Evolutionary conservation across 2,329 filamentous ascomycete genomes (phyloP).

Genomic region (Rhynchosporium agropyri): DNA sequence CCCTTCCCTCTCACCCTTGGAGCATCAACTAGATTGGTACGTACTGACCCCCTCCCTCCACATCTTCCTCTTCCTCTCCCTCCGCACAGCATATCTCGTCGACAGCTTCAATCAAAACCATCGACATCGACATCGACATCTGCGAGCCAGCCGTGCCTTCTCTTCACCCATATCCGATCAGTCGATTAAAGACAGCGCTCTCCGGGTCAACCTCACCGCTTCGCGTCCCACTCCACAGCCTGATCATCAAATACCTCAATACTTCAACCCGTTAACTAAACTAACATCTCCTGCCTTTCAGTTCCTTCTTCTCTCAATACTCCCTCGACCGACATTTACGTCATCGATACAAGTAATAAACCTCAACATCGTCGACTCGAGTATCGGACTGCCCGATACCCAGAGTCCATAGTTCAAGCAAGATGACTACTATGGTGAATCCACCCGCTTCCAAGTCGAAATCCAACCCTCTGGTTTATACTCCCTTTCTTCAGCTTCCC

Average conservation of each 20-base stretch:
- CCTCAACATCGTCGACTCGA: constrained; percentile 34
- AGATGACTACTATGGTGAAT: constrained; percentile 66
- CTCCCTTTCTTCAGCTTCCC: constrained; percentile 45
- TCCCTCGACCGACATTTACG: constrained; percentile 23
- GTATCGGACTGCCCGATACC: constrained; percentile 40
- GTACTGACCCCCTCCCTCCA: constrained; percentile 24
- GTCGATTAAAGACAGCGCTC: constrained; percentile 26
- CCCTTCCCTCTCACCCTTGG: constrained; percentile 21
- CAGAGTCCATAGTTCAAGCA: constrained; percentile 45
- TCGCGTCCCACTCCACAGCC: constrained; percentile 28
- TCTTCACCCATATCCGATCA: constrained; percentile 2
- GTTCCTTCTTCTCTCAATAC: constrained; percentile 20
- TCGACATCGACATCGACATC: constrained; percentile 2
- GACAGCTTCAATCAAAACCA: constrained; percentile 11
- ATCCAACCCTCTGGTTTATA: constrained; percentile 44
- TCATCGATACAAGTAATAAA: constrained; percentile 24
- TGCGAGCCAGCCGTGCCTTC: constrained; percentile 7
- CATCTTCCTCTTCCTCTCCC: not conserved
- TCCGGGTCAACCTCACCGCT: constrained; percentile 31
- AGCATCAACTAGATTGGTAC: constrained; percentile 31
- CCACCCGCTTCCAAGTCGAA: constrained; percentile 44
- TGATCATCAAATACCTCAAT: constrained; percentile 10
- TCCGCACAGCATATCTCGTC: constrained; percentile 1
- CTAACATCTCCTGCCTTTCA: constrained; percentile 31
- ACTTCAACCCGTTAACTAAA: constrained; percentile 20